Percentiles rank a stretch among this genome's conserved stretches.
phyloP scores from a whole-genome alignment of 1,284 basidiomycete genomes.

The Puccinia novopanici region DNA sequence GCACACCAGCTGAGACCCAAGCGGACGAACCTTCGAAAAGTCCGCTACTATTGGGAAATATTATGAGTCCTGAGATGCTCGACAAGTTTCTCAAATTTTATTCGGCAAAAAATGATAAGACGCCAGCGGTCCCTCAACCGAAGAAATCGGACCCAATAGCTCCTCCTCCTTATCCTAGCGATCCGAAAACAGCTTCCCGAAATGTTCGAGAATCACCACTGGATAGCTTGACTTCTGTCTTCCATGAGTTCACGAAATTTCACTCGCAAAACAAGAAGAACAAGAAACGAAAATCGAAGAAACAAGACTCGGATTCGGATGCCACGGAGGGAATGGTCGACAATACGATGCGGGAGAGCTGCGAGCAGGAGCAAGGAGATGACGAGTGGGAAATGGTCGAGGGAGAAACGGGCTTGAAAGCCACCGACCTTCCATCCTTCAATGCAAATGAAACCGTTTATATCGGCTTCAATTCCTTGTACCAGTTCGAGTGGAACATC shows the following conservation, averaged over 20 bases:
- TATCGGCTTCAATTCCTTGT: conserved; percentile 18
- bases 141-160: background rate
- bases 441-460: conserved; percentile 17
- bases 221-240: conserved; percentile 25
- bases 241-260: conserved; percentile 19
- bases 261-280: conserved; percentile 3
- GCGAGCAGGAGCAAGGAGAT: background rate
- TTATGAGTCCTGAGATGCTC: conserved; percentile 20
- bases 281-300: background rate
- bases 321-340: too few species aligned
- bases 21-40: background rate
- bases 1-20: background rate
- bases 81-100: conserved; percentile 20
- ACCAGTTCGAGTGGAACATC: conserved; percentile 23
- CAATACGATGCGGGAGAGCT: background rate
- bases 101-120: background rate
- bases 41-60: background rate
- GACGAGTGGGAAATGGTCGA: conserved; percentile 21
- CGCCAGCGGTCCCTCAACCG: background rate
- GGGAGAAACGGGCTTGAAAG: background rate
- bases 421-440: background rate
- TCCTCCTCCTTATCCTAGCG: background rate
- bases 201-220: conserved; percentile 6
- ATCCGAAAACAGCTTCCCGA: background rate
- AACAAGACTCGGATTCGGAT: background rate